These are phyloP conservation scores for Amborella trichopoda DNA, from an alignment of 164 flowering plant genomes.

Conservation along the genomic window DNA sequence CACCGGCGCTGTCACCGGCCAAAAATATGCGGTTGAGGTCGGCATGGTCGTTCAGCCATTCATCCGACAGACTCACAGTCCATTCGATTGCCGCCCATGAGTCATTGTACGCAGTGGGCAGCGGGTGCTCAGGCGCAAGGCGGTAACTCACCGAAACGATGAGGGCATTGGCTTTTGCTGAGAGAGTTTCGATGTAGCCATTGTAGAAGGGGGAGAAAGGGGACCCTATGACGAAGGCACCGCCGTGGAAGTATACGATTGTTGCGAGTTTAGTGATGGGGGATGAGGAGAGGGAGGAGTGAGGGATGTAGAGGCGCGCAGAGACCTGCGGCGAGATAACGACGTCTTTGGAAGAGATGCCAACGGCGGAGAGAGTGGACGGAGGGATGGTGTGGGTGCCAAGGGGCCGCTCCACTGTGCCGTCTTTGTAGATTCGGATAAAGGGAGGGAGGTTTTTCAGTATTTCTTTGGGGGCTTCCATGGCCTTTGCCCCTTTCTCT, in stretches of 20 bases:
- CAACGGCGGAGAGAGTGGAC: conserved; percentile 16
- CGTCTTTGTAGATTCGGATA: conserved; percentile 30
- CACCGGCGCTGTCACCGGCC: conserved; percentile 33
- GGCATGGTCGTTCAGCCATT: conserved; percentile 20
- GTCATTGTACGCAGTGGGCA: conserved; percentile 30
- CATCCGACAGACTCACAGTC: conserved; percentile 18
- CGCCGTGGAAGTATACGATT: conserved; percentile 32
- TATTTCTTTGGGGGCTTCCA: conserved; percentile 10
- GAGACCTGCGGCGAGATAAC: conserved; percentile 11
- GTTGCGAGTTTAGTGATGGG: conserved; percentile 15
- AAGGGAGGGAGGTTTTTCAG: conserved; percentile 21
- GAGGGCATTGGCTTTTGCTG: conserved; percentile 11
- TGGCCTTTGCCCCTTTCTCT: background rate
- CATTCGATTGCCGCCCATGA: conserved; percentile 29
- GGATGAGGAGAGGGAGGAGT: background rate
- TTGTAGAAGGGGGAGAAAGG: conserved; percentile 16
- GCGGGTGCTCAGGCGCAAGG: conserved; percentile 25
- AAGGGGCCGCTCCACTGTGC: conserved; percentile 22
- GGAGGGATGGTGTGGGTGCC: conserved; percentile 15
- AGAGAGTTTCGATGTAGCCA: conserved; percentile 7
- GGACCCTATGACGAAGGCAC: conserved; percentile 20
- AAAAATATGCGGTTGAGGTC: conserved; percentile 18
- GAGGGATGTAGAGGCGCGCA: conserved; percentile 8
- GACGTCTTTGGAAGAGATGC: conserved; percentile 40
- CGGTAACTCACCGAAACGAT: conserved; percentile 24